A percentile compares a stretch with the other conserved stretches of the same genome.
Evolutionary conservation across 306 rosid genomes (phyloP).

Genomic region (Vicia faba): DNA sequence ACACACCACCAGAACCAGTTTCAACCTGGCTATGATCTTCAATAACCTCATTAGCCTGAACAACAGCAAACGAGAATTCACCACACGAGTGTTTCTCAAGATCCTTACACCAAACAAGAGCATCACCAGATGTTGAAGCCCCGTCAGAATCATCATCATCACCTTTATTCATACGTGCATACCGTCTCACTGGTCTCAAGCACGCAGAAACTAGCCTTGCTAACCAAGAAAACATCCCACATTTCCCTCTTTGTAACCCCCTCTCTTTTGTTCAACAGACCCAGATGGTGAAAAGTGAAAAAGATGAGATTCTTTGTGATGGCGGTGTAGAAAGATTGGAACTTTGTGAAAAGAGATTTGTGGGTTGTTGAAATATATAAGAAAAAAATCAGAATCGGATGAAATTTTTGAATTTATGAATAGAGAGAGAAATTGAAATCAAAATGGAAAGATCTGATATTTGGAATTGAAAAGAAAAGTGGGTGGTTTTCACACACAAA

Average conservation of each 20-base stretch:
- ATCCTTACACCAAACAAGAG: conserved; percentile 64
- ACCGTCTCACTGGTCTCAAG: conserved; percentile 80
- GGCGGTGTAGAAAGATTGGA: neutral
- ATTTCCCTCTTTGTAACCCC: conserved; percentile 67
- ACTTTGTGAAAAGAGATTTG: conserved; percentile 7
- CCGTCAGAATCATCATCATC: conserved; percentile 53
- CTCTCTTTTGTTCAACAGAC: neutral
- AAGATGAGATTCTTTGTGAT: neutral
- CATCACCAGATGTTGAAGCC: conserved; percentile 48
- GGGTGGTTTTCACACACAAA: neutral
- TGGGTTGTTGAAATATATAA: conserved; percentile 19
- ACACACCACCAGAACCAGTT: conserved; percentile 63
- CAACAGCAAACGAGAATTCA: conserved; percentile 78
- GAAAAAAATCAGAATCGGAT: neutral
- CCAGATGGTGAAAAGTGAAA: conserved; percentile 20
- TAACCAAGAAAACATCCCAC: conserved; percentile 99
- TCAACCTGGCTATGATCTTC: conserved; percentile 92
- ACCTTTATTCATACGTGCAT: conserved; percentile 89
- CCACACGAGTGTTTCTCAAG: conserved; percentile 75
- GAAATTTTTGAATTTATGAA: conserved; percentile 11
- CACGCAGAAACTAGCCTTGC: conserved; percentile 81
- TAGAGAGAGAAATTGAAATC: neutral
- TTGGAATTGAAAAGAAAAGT: neutral
- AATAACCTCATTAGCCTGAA: conserved; percentile 73
- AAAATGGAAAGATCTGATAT: conserved; percentile 37